Conservation (phyloP, 177 flowering plant species). For the Vitis hybrid region DNA sequence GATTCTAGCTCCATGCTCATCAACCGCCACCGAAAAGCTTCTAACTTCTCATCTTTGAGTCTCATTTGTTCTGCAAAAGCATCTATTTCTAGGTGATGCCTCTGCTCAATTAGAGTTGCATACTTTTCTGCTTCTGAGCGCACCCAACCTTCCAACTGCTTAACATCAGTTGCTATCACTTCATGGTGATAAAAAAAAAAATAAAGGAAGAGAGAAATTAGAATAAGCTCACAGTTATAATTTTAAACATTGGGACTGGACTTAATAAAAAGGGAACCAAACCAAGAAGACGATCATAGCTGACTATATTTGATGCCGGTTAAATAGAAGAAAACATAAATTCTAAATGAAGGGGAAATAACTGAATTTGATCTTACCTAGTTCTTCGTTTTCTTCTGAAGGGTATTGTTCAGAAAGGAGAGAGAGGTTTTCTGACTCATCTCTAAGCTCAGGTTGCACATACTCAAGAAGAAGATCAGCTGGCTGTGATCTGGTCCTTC, state of each 20-base stretch:
- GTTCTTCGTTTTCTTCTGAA: conserved; percentile 31
- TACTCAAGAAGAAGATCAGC: conserved; percentile 17
- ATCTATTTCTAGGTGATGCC: conserved; percentile 70
- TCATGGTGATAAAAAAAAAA: background rate
- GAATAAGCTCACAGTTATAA: background rate
- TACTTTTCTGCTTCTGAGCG: conserved; percentile 56
- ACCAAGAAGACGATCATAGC: background rate
- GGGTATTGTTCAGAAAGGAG: conserved; percentile 22
- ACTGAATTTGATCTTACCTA: conserved; percentile 38
- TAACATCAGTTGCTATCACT: conserved; percentile 39
- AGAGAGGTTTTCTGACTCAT: conserved; percentile 17
- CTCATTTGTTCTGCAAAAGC: conserved; percentile 83
- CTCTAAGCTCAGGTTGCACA: conserved; percentile 13
- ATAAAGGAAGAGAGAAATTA: background rate
- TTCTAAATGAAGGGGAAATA: conserved; percentile 5
- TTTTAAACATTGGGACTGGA: background rate
- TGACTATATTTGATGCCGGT: too few relatives aligned
- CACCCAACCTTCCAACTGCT: conserved; percentile 58
- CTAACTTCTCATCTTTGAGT: conserved; percentile 79
- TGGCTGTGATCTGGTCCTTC: conserved; percentile 21
- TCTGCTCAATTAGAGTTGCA: conserved; percentile 45
- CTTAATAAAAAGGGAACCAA: background rate
- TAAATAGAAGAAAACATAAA: background rate
- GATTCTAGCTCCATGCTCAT: conserved; percentile 80
- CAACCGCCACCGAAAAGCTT: conserved; percentile 64